Evolutionary conservation across 768 basidiomycete genomes (phyloP).

Genomic region (Boletales sp.): DNA sequence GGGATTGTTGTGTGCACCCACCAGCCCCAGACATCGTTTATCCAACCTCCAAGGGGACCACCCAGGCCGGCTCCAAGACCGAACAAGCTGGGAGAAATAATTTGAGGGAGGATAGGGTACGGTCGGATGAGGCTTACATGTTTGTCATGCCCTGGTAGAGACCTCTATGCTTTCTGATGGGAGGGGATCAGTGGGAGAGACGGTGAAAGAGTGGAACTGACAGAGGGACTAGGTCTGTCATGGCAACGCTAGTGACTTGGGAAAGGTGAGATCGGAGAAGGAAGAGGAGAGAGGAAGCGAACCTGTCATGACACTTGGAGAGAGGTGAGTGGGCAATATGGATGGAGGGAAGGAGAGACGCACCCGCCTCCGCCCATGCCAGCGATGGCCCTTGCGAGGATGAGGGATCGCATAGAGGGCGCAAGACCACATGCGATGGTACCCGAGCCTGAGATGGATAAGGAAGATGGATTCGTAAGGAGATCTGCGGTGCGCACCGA

Average conservation of each 20-base stretch:
- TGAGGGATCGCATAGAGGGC: slow-evolving; percentile 78
- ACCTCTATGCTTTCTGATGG: slow-evolving; percentile 71
- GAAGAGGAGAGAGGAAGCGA: slow-evolving; percentile 9
- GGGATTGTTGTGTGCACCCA: slow-evolving; percentile 32
- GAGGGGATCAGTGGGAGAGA: background rate
- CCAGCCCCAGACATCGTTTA: slow-evolving; percentile 86
- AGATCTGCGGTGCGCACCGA: slow-evolving; percentile 50
- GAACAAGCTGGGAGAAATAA: slow-evolving; percentile 52
- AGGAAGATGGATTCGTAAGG: slow-evolving; percentile 10
- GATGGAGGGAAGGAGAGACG: slow-evolving; percentile 27
- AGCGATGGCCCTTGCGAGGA: slow-evolving; percentile 78
- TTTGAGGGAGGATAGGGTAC: slow-evolving; percentile 8
- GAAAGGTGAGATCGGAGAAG: slow-evolving; percentile 14
- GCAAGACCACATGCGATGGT: slow-evolving; percentile 86
- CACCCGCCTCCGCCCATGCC: slow-evolving; percentile 93
- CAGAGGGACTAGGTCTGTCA: slow-evolving; percentile 88
- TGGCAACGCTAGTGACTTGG: slow-evolving; percentile 76
- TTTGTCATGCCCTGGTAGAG: slow-evolving; percentile 91
- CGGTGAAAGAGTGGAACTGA: slow-evolving; percentile 35
- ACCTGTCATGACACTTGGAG: slow-evolving; percentile 80
- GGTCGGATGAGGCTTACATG: slow-evolving; percentile 47
- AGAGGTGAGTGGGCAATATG: slow-evolving; percentile 8
- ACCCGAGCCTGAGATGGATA: slow-evolving; percentile 55
- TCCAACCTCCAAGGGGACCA: slow-evolving; percentile 79
- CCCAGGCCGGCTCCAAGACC: slow-evolving; percentile 81